A percentile compares a stretch with the other conserved stretches of the same genome.
Conservation (phyloP, 2,329 filamentous ascomycete genomes). For the Aspergillus japonicus region DNA sequence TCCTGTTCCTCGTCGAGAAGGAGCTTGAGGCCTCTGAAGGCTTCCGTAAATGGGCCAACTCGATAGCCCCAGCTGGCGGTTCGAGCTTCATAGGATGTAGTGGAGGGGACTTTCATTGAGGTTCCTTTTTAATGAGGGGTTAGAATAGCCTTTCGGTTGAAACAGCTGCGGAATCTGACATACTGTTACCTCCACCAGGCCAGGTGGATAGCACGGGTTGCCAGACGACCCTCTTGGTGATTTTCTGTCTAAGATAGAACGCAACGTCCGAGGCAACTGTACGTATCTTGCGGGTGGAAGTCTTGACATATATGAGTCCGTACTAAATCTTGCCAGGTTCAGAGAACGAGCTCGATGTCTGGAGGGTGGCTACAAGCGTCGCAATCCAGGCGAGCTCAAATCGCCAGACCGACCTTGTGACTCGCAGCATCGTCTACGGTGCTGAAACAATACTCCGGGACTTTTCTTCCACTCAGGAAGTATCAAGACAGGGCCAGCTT, state of each 20-base stretch:
- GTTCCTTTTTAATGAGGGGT: slow-evolving; percentile 7
- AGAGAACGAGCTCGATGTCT: background rate
- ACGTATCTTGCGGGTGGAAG: background rate
- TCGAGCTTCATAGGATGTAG: slow-evolving; percentile 12
- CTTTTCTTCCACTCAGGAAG: background rate
- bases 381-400: background rate
- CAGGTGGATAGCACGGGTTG: slow-evolving; percentile 20
- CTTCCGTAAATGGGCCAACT: slow-evolving; percentile 21
- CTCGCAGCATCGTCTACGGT: background rate
- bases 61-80: slow-evolving; percentile 28
- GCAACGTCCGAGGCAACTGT: background rate
- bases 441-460: background rate
- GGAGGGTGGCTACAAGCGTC: background rate
- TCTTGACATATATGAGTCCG: too few species aligned
- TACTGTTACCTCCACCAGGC: slow-evolving; percentile 27
- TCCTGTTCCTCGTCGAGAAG: slow-evolving; percentile 18
- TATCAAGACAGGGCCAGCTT: background rate
- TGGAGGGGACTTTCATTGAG: slow-evolving; percentile 22
- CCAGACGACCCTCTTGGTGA: background rate
- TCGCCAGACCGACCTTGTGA: background rate
- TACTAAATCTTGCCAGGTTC: background rate
- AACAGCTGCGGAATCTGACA: background rate
- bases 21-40: slow-evolving; percentile 26
- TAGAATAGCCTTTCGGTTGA: background rate
- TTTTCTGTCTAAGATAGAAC: background rate